Evolutionary conservation across 2,329 filamentous ascomycete genomes (phyloP), one percentile per base, ranked within the genome.

Genomic region (Penicillium sp.): DNA sequence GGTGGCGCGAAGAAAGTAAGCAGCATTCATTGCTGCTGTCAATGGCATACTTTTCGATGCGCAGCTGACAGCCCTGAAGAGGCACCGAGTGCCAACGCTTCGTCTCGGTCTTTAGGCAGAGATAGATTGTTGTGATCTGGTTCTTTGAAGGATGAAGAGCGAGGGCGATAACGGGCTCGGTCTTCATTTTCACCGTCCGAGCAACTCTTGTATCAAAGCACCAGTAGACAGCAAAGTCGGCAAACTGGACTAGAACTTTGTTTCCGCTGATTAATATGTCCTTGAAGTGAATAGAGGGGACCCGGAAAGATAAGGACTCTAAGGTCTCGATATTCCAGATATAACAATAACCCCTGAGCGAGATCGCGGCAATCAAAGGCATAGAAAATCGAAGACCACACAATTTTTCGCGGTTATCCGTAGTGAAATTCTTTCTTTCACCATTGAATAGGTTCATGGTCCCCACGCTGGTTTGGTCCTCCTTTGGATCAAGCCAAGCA

Each of bases 241-340:
- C 51, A 33, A 68, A 68, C 11, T 59, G 45, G 8, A 75, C 22
- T 13, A 66, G 66, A 13, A 76, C 59, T 11, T 67, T 68, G 25
- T 58, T 55, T 33, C 67, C 68, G 30, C 64, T 62, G 10, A 69
- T 57, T 19, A 68, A 37, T 49, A 72, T 69, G 38, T 61, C 37
- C 1, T n/a, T 7, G 52, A 63, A 64, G 14, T 52, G 26, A 8
- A 58, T 11, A 2, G 69, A 71, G 10, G 73, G 66, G n/a, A 76
- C 28, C 28, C 73, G 74, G 43, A 76, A 70, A 10, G 49, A 64
- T 25, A 58, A 59, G 28, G 64, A 37, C 19, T 69, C 60, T 16
- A 66, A 60, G 2, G 68, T 69, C 13, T 61, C 26, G 16, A 71
- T 51, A 45, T 71, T 61, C 72, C 73, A 76, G n/a, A 71, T 67